phyloP scores from a whole-genome alignment of 2,329 filamentous ascomycete species.

The Talaromyces amestolkiae region DNA sequence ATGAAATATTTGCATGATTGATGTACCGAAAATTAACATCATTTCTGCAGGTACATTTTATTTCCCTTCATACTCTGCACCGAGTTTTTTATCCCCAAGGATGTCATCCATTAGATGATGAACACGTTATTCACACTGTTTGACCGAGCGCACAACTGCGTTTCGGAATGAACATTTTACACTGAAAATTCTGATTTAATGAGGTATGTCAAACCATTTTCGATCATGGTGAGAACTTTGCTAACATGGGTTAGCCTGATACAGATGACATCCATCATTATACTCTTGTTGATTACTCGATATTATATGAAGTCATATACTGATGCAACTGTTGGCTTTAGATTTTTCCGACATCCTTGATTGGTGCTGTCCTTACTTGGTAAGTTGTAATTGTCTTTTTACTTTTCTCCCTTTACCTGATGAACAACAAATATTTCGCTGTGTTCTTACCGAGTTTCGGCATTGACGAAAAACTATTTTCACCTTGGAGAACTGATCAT shows the following conservation, averaged over 20 bases:
- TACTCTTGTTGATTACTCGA: not conserved
- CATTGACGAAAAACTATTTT: constrained; percentile 57
- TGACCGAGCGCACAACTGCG: constrained; percentile 54
- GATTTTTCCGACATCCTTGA: not conserved
- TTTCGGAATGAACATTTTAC: constrained; percentile 58
- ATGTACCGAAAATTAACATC: constrained; percentile 5
- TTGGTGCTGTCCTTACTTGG: not conserved
- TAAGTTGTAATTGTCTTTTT: constrained; percentile 6
- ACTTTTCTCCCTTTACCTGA: constrained; percentile 21
- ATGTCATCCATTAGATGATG: constrained; percentile 57
- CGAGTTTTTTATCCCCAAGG: constrained; percentile 16
- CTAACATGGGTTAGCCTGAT: constrained; percentile 34
- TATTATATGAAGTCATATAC: constrained; percentile 7
- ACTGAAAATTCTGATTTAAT: constrained; percentile 72
- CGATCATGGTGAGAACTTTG: constrained; percentile 18
- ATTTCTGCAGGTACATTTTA: constrained; percentile 10
- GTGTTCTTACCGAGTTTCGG: constrained; percentile 62
- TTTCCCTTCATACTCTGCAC: constrained; percentile 28
- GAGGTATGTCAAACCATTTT: constrained; percentile 45
- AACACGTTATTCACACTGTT: constrained; percentile 69
- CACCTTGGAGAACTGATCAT: constrained; percentile 65
- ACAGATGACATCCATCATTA: constrained; percentile 34
- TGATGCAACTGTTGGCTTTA: constrained; percentile 2
- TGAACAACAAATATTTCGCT: constrained; percentile 64
- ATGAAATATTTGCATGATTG: not conserved